Percentiles rank a stretch among this genome's conserved stretches.
Conservation (phyloP, 768 basidiomycete species). For the Tulasnella calospora region DNA sequence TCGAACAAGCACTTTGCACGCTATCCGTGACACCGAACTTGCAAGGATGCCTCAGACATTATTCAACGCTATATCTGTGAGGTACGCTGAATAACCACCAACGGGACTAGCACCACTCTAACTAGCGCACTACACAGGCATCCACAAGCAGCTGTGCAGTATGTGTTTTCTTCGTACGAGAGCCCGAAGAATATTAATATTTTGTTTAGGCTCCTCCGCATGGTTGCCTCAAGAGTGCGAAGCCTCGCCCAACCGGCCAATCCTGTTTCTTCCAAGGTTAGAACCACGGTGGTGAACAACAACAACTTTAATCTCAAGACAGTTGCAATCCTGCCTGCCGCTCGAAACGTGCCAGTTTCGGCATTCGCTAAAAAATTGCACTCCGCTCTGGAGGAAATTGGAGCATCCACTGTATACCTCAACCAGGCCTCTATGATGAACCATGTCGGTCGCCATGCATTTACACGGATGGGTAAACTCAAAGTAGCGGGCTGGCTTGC, state of each 20-base stretch:
- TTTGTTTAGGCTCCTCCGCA: slow-evolving; percentile 58
- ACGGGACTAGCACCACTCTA: background rate
- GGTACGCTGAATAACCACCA: slow-evolving; percentile 40
- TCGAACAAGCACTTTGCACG: slow-evolving; percentile 87
- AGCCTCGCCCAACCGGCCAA: slow-evolving; percentile 58
- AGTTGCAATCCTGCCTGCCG: slow-evolving; percentile 83
- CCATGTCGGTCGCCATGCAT: slow-evolving; percentile 91
- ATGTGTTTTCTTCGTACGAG: slow-evolving; percentile 31
- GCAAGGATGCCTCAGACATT: slow-evolving; percentile 95
- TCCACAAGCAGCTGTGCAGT: slow-evolving; percentile 82
- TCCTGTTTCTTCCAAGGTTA: slow-evolving; percentile 37
- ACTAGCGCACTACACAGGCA: slow-evolving; percentile 45
- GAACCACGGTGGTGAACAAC: slow-evolving; percentile 41
- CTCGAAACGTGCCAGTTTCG: slow-evolving; percentile 82
- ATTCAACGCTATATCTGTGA: slow-evolving; percentile 92
- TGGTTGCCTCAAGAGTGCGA: slow-evolving; percentile 89
- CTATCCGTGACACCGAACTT: slow-evolving; percentile 95
- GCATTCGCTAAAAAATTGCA: slow-evolving; percentile 87
- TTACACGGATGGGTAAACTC: slow-evolving; percentile 93
- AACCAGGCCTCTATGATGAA: slow-evolving; percentile 90
- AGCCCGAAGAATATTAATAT: background rate
- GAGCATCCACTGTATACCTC: slow-evolving; percentile 87
- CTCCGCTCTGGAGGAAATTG: slow-evolving; percentile 81
- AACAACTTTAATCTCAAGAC: slow-evolving; percentile 90
- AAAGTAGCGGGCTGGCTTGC: slow-evolving; percentile 94